Percentiles rank a stretch among this genome's conserved stretches.
phyloP scores from a whole-genome alignment of 352 stramenopile species.

The Pythium aquatile region DNA sequence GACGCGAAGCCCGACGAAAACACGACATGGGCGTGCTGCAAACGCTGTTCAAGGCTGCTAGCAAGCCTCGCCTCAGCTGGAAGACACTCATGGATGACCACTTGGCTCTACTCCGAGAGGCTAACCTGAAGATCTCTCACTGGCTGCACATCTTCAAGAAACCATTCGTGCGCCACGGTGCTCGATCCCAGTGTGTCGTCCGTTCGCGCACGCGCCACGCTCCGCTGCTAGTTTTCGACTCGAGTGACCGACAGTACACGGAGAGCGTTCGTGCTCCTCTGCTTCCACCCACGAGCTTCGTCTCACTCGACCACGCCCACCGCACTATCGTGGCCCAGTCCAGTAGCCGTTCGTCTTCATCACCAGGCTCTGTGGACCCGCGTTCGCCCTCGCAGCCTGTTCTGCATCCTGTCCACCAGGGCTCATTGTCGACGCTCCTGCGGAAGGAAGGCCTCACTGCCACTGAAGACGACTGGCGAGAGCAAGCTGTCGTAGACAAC shows the following conservation, averaged over 20 bases:
- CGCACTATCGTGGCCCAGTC: background rate
- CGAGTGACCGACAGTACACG: constrained; percentile 22
- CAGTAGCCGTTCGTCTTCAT: background rate
- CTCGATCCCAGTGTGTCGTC: constrained; percentile 14
- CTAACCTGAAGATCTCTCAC: constrained; percentile 10
- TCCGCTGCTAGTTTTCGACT: constrained; percentile 23
- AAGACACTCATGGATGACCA: constrained; percentile 26
- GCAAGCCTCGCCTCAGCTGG: constrained; percentile 22
- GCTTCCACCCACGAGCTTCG: constrained; percentile 11
- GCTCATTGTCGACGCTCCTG: constrained; percentile 24
- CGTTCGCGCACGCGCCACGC: constrained; percentile 28
- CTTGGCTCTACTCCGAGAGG: constrained; percentile 13
- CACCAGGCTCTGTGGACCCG: background rate
- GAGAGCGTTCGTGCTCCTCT: constrained; percentile 20
- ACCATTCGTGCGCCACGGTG: constrained; percentile 13
- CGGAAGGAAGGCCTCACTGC: constrained; percentile 23
- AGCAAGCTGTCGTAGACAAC: constrained; percentile 19
- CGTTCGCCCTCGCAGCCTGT: background rate
- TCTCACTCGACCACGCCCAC: constrained; percentile 4
- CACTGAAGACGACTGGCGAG: constrained; percentile 20
- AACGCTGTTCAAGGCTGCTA: constrained; percentile 21
- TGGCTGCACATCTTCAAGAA: constrained; percentile 25
- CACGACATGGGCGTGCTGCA: constrained; percentile 24
- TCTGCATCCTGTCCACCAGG: constrained; percentile 17
- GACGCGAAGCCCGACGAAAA: constrained; percentile 16